Evolutionary conservation across 345 rosid species (phyloP).

Genomic region (Eucalyptus albens): DNA sequence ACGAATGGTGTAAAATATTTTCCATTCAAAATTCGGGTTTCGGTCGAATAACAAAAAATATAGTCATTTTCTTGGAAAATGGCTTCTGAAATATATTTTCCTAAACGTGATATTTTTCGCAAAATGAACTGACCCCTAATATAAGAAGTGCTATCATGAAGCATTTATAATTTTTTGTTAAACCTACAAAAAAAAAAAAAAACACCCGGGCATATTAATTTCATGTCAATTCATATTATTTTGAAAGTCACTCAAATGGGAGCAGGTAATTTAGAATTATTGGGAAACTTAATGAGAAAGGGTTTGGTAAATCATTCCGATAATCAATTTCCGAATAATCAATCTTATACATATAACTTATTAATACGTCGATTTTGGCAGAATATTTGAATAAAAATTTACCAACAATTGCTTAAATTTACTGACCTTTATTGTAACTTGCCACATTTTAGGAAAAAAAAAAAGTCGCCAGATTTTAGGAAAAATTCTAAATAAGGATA

Average conservation of each 20-base stretch:
- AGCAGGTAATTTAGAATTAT: neutral
- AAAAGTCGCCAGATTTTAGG: neutral
- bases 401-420: neutral
- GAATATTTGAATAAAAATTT: neutral
- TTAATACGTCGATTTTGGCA: neutral
- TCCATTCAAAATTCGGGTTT: too few relatives aligned
- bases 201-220: neutral
- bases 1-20: too few relatives aligned
- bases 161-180: too few relatives aligned
- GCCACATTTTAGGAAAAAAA: neutral
- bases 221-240: neutral
- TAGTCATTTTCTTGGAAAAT: too few relatives aligned
- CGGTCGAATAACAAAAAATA: too few relatives aligned
- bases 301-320: neutral
- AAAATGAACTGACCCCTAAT: too few relatives aligned
- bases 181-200: too few relatives aligned
- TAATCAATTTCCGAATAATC: neutral
- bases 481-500: fast-evolving
- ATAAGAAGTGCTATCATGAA: neutral
- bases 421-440: neutral
- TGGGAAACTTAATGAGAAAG: neutral
- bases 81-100: too few relatives aligned
- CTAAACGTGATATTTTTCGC: too few relatives aligned
- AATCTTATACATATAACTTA: neutral
- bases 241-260: neutral